These are phyloP conservation scores for Yarrowia galli DNA, from an alignment of 1,139 yeast species.

Conservation along the genomic window DNA sequence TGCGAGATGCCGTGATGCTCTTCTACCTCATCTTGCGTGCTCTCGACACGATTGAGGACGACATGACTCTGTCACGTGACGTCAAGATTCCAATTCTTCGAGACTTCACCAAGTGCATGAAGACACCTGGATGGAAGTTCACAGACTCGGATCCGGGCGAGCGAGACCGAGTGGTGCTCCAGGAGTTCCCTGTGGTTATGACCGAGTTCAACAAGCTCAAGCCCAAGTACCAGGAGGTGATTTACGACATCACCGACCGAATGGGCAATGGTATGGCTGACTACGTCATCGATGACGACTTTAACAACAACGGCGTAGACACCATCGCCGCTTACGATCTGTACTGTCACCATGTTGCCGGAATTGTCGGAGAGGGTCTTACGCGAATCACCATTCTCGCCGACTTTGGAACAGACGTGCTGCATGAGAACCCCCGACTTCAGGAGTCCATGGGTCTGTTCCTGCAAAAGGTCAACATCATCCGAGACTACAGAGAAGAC, in stretches of 20 bases:
- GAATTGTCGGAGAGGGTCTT: conserved; percentile 94
- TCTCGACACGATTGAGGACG: conserved; percentile 96
- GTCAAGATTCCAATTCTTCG: conserved; percentile 79
- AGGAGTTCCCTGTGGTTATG: conserved; percentile 73
- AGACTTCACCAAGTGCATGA: conserved; percentile 57
- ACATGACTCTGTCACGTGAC: conserved; percentile 79
- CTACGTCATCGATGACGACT: conserved; percentile 76
- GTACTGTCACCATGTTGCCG: conserved; percentile 97
- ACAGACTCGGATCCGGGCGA: conserved; percentile 75
- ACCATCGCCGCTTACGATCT: conserved; percentile 83
- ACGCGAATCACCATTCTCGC: conserved; percentile 69
- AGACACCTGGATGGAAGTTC: conserved; percentile 79
- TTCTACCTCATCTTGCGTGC: conserved; percentile 89
- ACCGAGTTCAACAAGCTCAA: conserved; percentile 74
- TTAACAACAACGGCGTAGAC: conserved; percentile 77
- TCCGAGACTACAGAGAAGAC: conserved; percentile 94
- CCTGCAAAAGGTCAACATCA: conserved; percentile 92
- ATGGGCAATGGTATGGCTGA: conserved; percentile 99
- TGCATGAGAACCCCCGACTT: conserved; percentile 61
- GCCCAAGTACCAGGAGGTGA: conserved; percentile 78
- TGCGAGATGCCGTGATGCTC: conserved; percentile 76
- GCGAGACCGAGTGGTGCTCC: conserved; percentile 79
- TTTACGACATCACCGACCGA: conserved; percentile 73
- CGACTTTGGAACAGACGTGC: conserved; percentile 56
- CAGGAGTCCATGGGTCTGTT: conserved; percentile 94